phyloP scores from a whole-genome alignment of 257 asterid genomes.

The Scutellaria minor region DNA sequence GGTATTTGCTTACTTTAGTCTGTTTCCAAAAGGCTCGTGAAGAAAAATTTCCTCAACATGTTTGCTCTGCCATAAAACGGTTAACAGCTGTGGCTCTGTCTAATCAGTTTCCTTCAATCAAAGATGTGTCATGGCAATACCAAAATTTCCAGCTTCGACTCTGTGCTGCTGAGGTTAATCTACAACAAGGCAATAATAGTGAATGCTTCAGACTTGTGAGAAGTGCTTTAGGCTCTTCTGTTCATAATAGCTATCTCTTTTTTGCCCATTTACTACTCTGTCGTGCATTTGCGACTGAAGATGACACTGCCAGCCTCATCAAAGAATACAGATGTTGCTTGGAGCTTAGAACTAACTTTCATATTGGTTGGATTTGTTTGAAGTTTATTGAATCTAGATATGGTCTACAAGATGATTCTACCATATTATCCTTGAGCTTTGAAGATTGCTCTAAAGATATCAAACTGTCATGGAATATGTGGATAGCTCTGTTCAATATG shows the following conservation, averaged over 20 bases:
- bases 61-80: slow-evolving; percentile 62
- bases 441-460: slow-evolving; percentile 75
- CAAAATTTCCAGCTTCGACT: slow-evolving; percentile 79
- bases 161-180: slow-evolving; percentile 83
- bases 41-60: slow-evolving; percentile 70
- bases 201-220: slow-evolving; percentile 66
- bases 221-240: slow-evolving; percentile 57
- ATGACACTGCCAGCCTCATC: slow-evolving; percentile 49
- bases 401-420: slow-evolving; percentile 58
- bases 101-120: slow-evolving; percentile 40
- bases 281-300: slow-evolving; percentile 77
- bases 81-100: slow-evolving; percentile 65
- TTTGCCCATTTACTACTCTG: slow-evolving; percentile 85
- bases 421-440: slow-evolving; percentile 49
- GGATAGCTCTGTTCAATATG: slow-evolving; percentile 71
- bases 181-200: slow-evolving; percentile 65
- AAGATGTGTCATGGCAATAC: slow-evolving; percentile 47
- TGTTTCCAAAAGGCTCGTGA: slow-evolving; percentile 76
- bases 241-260: slow-evolving; percentile 63
- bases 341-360: slow-evolving; percentile 74
- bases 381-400: slow-evolving; percentile 71
- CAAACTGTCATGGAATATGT: slow-evolving; percentile 61
- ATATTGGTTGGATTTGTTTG: slow-evolving; percentile 86
- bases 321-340: slow-evolving; percentile 71
- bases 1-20: slow-evolving; percentile 76